Evolutionary conservation across 441 rosid genomes (phyloP), one percentile per base, ranked within the genome.

Genomic region (Syzygium syzygioides): DNA sequence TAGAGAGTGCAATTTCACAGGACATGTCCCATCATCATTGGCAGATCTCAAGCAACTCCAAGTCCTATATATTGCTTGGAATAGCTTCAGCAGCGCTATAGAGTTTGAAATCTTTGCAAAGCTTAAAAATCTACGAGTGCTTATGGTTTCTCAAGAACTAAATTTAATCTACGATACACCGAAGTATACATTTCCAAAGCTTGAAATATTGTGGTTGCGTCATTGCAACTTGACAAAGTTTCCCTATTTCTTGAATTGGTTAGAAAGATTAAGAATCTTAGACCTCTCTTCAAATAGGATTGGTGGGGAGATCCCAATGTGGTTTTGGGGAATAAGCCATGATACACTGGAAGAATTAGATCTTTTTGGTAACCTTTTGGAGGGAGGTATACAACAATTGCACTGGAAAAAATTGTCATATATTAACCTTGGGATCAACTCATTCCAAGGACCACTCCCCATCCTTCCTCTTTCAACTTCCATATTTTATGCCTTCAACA

Each of bases 391-490:
- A 7, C 71, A 30, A 14, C 37, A 7, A 64, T 64, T 64, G 20
- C 37, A 3, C 10, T 7, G 20, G 37, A 64, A 64, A 20, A 64
- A 17, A n/a, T 15, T 62, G 20, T n/a, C 5, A 62, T 0, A 0
- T n/a, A 14, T 62, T n/a, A 0, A 0, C 37, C 11, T 62, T n/a
- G 0, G 0, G 0, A 3, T 3, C 11, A 64, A 64, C 71, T 30
- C 37, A n/a, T 64, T 64, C 37, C 20, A 64, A 14, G 71, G 71
- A 30, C 71, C 37, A 14, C 71, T 30, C 1, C 71, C 37, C 20
- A 30, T 64, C 2, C 71, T 4, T 64, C 37, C 71, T 14, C 10
- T 0, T 30, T 64, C 37, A 1, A 64, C 5, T 64, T 0, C 2
- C n/a, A 0, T 0, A 0, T 62, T 62, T 62, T 0, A 0, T 6